Base-by-base conservation (phyloP, 768 basidiomycete species). In the Epithele typhae region DNA sequence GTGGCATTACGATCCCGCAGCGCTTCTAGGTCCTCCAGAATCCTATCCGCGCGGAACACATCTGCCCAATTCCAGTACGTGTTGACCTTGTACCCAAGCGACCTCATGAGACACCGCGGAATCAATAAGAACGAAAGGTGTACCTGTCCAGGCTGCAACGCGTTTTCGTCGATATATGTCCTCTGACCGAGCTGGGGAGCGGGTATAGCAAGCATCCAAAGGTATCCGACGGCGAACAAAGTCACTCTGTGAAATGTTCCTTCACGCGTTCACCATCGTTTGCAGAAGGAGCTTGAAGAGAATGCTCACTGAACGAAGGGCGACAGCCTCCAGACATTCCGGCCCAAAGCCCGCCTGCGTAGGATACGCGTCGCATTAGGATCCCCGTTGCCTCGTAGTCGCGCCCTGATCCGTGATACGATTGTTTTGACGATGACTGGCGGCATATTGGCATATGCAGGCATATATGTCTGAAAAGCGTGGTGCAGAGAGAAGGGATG, bases 81-180 rank as follows among this genome's bases (percentile, higher is more conserved):
- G 46, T 82, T 89, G 18, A 96, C 94, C 92, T 97, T 25, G n/a
- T n/a, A n/a, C n/a, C 15, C 15, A 22, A 22, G 2, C 27, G 22
- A 17, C 8, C 45, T 17, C 46, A 27, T 39, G 14, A 22, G 17
- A 12, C 30, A 43, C 18, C 30, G n/a, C n/a, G n/a, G n/a, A 35
- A 10, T 24, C 43, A 9, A 19, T 19, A 14, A 0, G 8, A 10
- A 57, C 15, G 4, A 33, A 59, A 32, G 15, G 30, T 63, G 40
- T 56, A 94, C 94, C 72, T 95, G 92, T 5, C 79, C 84, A 9
- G 96, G 94, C 59, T 94, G 91, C 17, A 99, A 67, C 1, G 96
- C 95, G 63, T 98, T 96, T 69, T 99, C 96, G 63, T 95, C 92
- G 40, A 95, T 86, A 61, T 92, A 95, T 8, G 82, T 88, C 8